Percentiles rank a stretch among this genome's conserved stretches.
phyloP scores from a whole-genome alignment of 2,329 filamentous ascomycete species.

The Trichothecium roseum region DNA sequence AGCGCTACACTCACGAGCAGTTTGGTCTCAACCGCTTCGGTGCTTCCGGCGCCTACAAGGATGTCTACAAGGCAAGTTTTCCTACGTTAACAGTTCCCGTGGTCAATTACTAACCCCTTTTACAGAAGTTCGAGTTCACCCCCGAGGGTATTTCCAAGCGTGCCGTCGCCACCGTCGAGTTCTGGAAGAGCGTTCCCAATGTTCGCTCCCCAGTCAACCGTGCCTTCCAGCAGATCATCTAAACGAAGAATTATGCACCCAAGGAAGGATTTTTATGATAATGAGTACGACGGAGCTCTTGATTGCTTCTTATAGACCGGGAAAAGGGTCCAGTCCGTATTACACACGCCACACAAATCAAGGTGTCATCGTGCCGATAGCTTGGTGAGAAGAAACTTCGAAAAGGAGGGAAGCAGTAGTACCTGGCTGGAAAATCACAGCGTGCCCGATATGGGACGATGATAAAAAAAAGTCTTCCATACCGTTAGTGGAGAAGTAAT shows the following conservation, averaged over 20 bases:
- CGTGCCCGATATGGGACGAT: not conserved
- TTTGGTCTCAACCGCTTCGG: slow-evolving; percentile 99
- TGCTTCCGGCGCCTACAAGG: slow-evolving; percentile 93
- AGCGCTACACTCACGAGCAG: slow-evolving; percentile 98
- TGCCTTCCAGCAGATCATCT: slow-evolving; percentile 95
- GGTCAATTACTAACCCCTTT: slow-evolving; percentile 21
- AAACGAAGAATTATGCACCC: slow-evolving; percentile 24
- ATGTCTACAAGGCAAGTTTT: slow-evolving; percentile 79
- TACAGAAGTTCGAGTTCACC: slow-evolving; percentile 97
- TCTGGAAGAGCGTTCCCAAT: slow-evolving; percentile 90
- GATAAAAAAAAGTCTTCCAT: not conserved
- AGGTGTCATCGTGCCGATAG: slow-evolving; percentile 2
- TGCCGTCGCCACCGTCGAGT: slow-evolving; percentile 81
- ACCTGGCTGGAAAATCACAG: slow-evolving; percentile 5
- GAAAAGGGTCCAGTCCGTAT: not conserved
- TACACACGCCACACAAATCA: slow-evolving; percentile 2
- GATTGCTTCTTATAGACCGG: too few relatives aligned
- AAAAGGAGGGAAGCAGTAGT: slow-evolving; percentile 4
- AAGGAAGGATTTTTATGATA: too few relatives aligned
- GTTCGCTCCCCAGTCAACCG: slow-evolving; percentile 93
- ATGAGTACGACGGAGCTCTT: too few relatives aligned
- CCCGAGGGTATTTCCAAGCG: slow-evolving; percentile 95
- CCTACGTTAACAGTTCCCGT: not conserved
- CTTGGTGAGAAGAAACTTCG: slow-evolving; percentile 1
- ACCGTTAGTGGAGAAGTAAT: not conserved